Evolutionary conservation across 768 basidiomycete species (phyloP), one percentile per base, ranked within the genome.

Genomic region (Kondoa subrosea): DNA sequence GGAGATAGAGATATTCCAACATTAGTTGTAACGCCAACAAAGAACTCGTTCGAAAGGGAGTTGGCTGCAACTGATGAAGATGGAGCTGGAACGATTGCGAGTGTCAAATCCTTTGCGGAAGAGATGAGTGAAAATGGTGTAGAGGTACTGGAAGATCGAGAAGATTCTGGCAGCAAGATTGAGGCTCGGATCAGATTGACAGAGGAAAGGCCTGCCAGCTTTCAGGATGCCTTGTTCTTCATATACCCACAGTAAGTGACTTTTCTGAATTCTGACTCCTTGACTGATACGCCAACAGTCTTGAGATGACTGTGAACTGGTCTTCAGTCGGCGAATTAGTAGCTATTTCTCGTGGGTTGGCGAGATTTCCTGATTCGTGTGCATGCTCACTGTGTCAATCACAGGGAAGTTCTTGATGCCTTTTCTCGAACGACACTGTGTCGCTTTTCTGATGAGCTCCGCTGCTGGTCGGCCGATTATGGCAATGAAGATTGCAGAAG

Each of bases 301-400:
- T 92, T 66, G 87, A 91, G 71, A 93, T 91, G 78, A 88, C 88
- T 8, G 91, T 93, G 66, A 87, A 89, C 0, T 96, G 91, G 89
- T 88, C 89, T 73, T 95, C 95, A 76, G 92, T 90, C 30, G 90
- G 89, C 73, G 86, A 86, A 56, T 82, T 90, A 1, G 3, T 60
- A n/a, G 34, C 29, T 2, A 70, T 71, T 68, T 26, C 58, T 29
- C 8, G 27, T n/a, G n/a, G n/a, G n/a, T n/a, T n/a, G n/a, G n/a
- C n/a, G n/a, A n/a, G n/a, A n/a, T n/a, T n/a, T n/a, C n/a, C n/a
- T n/a, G n/a, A n/a, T n/a, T n/a, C n/a, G n/a, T n/a, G n/a, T n/a
- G n/a, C n/a, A n/a, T n/a, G n/a, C n/a, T n/a, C n/a, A n/a, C n/a
- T n/a, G n/a, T n/a, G n/a, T n/a, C n/a, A n/a, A n/a, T n/a, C n/a